These are phyloP conservation scores for Xylaria venustula DNA, from an alignment of 495 filamentous ascomycete species.

Conservation along the genomic window DNA sequence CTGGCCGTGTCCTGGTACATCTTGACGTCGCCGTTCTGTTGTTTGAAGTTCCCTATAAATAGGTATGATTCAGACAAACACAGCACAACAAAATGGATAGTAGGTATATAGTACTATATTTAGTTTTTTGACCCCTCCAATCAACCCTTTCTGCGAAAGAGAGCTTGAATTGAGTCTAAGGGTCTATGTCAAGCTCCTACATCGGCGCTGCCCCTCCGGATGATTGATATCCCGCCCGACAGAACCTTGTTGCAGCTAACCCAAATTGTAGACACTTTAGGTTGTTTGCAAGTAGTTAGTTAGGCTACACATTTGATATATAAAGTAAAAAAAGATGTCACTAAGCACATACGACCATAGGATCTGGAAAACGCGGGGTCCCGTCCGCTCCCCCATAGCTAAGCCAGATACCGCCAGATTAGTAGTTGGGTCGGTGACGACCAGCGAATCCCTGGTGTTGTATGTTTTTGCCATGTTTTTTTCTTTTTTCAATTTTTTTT, in stretches of 20 bases:
- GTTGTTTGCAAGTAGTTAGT: too few relatives aligned
- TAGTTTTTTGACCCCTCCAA: neutral
- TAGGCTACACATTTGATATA: too few relatives aligned
- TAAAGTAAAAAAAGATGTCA: too few relatives aligned
- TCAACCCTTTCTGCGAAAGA: too few relatives aligned
- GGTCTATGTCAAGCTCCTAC: conserved; percentile 1
- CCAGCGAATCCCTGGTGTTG: conserved; percentile 49
- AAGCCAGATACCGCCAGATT: conserved; percentile 36
- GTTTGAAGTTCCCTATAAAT: neutral
- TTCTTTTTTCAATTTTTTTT: too few relatives aligned
- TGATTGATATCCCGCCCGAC: neutral
- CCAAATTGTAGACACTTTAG: neutral
- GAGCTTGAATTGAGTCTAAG: too few relatives aligned
- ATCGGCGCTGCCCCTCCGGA: conserved; percentile 15
- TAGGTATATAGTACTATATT: too few relatives aligned
- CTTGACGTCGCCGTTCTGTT: neutral
- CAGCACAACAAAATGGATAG: too few relatives aligned
- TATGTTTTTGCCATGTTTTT: too few relatives aligned
- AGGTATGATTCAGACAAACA: too few relatives aligned
- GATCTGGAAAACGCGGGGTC: conserved; percentile 45
- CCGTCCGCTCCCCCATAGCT: conserved; percentile 52
- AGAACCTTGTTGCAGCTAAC: too few relatives aligned
- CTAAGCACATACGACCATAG: conserved; percentile 45
- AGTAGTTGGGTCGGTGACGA: conserved; percentile 53
- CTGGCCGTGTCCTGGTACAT: conserved; percentile 19